A percentile compares a stretch with the other conserved stretches of the same genome.
phyloP scores from a whole-genome alignment of 164 flowering plant genomes.

The Nymphaea thermarum region DNA sequence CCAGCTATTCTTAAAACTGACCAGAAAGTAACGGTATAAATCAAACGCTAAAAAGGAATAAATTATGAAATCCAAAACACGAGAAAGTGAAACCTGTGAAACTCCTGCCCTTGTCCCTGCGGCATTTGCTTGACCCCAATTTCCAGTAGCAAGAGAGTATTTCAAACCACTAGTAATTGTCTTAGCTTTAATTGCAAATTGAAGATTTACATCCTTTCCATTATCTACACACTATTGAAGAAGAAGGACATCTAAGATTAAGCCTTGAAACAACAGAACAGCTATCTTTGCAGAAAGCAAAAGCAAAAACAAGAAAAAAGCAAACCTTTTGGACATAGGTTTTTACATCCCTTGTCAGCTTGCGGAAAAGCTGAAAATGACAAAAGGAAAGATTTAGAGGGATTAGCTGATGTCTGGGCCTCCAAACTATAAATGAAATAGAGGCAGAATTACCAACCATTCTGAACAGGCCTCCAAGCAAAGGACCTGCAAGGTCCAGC shows the following conservation, averaged over 20 bases:
- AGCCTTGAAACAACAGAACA: neutral
- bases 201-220: conserved; percentile 92
- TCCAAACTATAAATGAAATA: neutral
- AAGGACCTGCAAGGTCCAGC: conserved; percentile 98
- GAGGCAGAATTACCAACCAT: conserved; percentile 36
- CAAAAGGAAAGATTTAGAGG: neutral
- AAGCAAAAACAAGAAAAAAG: neutral
- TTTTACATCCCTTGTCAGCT: conserved; percentile 95
- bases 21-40: neutral
- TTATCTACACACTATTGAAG: conserved; percentile 78
- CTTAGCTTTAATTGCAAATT: conserved; percentile 95
- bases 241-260: neutral
- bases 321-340: conserved; percentile 83
- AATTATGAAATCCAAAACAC: neutral
- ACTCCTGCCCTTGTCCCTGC: conserved; percentile 99
- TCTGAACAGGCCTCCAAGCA: conserved; percentile 91
- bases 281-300: neutral
- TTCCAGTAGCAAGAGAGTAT: conserved; percentile 96
- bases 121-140: conserved; percentile 99
- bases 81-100: conserved; percentile 50
- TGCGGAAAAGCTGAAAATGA: conserved; percentile 70
- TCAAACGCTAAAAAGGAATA: neutral
- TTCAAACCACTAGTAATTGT: conserved; percentile 97
- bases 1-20: neutral
- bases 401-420: too few relatives aligned